Conservation (phyloP, 2,329 filamentous ascomycete genomes). For the Intubia oerlemansii region DNA sequence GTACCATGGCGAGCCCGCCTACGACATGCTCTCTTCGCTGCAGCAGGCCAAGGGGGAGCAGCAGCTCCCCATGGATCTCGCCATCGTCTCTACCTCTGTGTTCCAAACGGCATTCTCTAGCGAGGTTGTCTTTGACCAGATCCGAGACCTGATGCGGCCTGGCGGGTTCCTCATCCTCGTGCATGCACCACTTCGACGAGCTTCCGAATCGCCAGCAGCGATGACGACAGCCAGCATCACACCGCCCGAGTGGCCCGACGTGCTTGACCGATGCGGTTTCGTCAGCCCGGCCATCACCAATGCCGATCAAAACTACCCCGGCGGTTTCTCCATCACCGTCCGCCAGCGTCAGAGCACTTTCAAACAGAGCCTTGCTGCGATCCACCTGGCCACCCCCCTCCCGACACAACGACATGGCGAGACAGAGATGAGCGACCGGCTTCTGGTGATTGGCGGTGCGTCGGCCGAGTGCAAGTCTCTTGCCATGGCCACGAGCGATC, state of each 20-base stretch:
- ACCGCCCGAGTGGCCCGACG: conserved; percentile 14
- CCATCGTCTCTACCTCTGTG: conserved; percentile 10
- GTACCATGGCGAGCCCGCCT: background rate
- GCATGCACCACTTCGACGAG: conserved; percentile 7
- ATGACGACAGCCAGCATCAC: conserved; percentile 7
- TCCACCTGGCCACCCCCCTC: too few relatives aligned
- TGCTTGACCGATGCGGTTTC: conserved; percentile 16
- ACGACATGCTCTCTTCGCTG: too few relatives aligned
- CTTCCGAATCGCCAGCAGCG: background rate
- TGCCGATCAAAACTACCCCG: conserved; percentile 13
- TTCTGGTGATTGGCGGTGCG: conserved; percentile 1
- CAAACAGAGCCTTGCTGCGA: conserved; percentile 4
- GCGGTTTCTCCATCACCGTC: conserved; percentile 16
- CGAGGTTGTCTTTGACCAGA: conserved; percentile 5
- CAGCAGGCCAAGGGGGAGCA: too few relatives aligned
- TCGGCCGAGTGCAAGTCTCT: background rate
- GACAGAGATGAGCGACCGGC: background rate
- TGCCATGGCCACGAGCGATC: background rate
- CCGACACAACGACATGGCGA: background rate
- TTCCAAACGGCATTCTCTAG: conserved; percentile 2
- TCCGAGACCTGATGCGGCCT: conserved; percentile 10
- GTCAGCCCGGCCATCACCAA: conserved; percentile 10
- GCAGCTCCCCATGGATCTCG: conserved; percentile 9
- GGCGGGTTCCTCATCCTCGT: conserved; percentile 14
- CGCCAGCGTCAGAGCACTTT: conserved; percentile 13